Conservation (phyloP, 441 rosid species). For the Croton laevigatus region DNA sequence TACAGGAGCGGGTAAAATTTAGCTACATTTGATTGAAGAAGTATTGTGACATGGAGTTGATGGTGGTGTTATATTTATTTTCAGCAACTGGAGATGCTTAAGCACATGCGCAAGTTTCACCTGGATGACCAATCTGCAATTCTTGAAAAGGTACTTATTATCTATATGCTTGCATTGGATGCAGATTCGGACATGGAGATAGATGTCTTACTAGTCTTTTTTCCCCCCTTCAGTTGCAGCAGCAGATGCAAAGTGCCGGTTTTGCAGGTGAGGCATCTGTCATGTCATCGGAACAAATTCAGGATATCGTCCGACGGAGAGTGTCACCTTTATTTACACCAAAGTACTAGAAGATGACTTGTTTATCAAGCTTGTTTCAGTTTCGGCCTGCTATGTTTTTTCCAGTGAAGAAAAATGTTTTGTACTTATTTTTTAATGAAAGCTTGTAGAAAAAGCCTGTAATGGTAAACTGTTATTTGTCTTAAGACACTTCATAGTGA, state of each 20-base stretch:
- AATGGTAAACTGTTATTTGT: no score
- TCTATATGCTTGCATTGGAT: no score
- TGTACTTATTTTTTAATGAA: no score
- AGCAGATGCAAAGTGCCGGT: slow-evolving; percentile 52
- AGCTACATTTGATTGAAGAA: slow-evolving; percentile 4
- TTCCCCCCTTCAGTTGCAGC: slow-evolving; percentile 45
- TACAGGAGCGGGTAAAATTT: slow-evolving; percentile 57
- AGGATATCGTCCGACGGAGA: slow-evolving; percentile 56
- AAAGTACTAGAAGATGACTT: slow-evolving; percentile 21
- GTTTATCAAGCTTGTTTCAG: not conserved
- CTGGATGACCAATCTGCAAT: slow-evolving; percentile 71
- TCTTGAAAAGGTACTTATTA: slow-evolving; percentile 53
- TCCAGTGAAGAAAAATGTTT: no score
- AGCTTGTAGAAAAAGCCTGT: no score
- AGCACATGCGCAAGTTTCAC: slow-evolving; percentile 65
- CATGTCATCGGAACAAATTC: slow-evolving; percentile 54
- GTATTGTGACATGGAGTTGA: not conserved
- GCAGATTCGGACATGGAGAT: not conserved
- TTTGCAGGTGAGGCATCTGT: slow-evolving; percentile 54
- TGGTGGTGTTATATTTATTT: not conserved
- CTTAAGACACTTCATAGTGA: no score
- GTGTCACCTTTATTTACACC: slow-evolving; percentile 56
- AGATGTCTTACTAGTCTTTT: not conserved
- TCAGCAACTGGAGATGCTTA: slow-evolving; percentile 92
- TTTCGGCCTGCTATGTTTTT: not conserved